Conservation (phyloP, 2,329 filamentous ascomycete genomes). For the Teratosphaeria nubilosa region DNA sequence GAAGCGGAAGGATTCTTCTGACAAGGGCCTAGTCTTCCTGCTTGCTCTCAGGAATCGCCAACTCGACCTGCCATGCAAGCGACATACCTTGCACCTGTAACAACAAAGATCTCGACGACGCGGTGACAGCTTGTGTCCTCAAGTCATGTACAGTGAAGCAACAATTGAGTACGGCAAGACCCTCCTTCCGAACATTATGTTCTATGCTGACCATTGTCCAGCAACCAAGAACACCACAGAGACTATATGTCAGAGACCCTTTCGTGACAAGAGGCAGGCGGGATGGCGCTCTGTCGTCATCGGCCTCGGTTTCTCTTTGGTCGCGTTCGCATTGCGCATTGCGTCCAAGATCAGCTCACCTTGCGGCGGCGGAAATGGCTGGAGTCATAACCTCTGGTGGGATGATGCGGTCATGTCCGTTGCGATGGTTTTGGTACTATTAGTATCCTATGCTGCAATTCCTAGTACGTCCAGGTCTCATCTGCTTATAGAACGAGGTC, state of each 20-base stretch:
- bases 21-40: not conserved
- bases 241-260: not conserved
- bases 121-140: constrained; percentile 5
- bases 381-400: constrained; percentile 2
- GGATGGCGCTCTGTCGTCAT: constrained; percentile 6
- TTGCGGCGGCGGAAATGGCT: not conserved
- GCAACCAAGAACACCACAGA: not conserved
- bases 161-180: not conserved
- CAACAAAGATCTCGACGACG: constrained; percentile 4
- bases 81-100: constrained; percentile 11
- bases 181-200: not conserved
- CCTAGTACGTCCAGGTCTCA: not conserved
- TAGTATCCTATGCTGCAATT: not conserved
- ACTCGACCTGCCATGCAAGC: not conserved
- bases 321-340: constrained; percentile 8
- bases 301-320: constrained; percentile 6
- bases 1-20: not conserved
- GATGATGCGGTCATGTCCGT: constrained; percentile 5
- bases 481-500: not conserved
- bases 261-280: constrained; percentile 4
- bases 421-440: constrained; percentile 5
- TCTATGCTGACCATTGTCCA: not conserved
- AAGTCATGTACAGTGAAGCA: constrained; percentile 3
- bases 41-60: not conserved
- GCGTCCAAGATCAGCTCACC: constrained; percentile 4